These are phyloP conservation scores for Lineolata rhizophorae DNA, from an alignment of 495 filamentous ascomycete genomes.

Conservation along the genomic window DNA sequence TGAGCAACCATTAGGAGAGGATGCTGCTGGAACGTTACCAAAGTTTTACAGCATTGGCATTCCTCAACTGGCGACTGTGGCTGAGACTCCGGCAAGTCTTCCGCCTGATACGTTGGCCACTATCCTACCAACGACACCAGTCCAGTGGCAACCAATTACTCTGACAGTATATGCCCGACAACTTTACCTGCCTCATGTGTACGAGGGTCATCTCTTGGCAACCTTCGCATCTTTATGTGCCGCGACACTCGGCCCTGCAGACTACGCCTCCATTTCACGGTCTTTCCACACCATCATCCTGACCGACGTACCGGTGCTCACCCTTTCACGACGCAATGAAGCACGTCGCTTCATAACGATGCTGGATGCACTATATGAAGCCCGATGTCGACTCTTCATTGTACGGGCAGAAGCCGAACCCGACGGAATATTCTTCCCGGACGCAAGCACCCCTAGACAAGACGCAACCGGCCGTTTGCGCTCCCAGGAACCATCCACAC, in stretches of 20 bases:
- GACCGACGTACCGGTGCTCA: conserved; percentile 33
- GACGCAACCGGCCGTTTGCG: background rate
- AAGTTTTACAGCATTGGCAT: conserved; percentile 10
- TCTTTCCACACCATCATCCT: conserved; percentile 48
- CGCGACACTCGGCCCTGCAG: conserved; percentile 37
- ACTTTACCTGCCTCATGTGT: conserved; percentile 27
- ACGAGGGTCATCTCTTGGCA: conserved; percentile 24
- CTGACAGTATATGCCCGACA: conserved; percentile 37
- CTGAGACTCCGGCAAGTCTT: too few relatives aligned
- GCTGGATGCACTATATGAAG: conserved; percentile 49
- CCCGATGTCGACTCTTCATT: conserved; percentile 39
- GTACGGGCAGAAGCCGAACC: conserved; percentile 33
- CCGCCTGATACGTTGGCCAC: background rate
- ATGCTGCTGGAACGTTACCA: too few relatives aligned
- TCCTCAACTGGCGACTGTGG: too few relatives aligned
- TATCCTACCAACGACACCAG: background rate
- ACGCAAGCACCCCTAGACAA: conserved; percentile 3
- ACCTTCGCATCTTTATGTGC: conserved; percentile 36
- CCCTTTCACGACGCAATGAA: conserved; percentile 41
- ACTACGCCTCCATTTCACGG: conserved; percentile 50
- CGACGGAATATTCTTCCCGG: conserved; percentile 47
- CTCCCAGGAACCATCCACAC: too few relatives aligned
- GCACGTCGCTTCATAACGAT: conserved; percentile 50
- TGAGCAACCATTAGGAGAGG: too few relatives aligned
- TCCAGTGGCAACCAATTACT: conserved; percentile 4